Evolutionary conservation across 2,329 filamentous ascomycete genomes (phyloP), one percentile per base, ranked within the genome.

Genomic region (Madurella mycetomatis): DNA sequence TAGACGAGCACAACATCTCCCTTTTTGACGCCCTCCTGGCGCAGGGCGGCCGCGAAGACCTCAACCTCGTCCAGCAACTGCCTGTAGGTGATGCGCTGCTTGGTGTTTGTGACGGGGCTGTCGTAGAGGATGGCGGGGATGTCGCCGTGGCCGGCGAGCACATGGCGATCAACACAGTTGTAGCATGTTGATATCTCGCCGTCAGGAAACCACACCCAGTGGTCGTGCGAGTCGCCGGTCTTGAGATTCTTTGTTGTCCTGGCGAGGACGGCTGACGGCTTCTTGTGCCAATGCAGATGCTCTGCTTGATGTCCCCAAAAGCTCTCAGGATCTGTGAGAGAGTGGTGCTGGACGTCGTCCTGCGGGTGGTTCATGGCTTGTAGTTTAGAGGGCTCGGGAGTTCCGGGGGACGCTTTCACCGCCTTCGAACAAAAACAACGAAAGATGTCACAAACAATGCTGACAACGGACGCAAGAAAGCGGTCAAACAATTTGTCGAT

Each of bases 1-100:
- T 96, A 97, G 30, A 96, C 82, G 59, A 96, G 79, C 5, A 96
- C 90, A 1, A 94, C 87, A 73, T 96, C 89, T 1, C 92, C 91
- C 70, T 82, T 90, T 61, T 78, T 78, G 5, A 96, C 87, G 0
- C 91, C 91, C 64, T 92, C 85, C 68, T 94, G 88, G 52, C 86
- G 76, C 64, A 97, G 71, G 1, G 91, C 90, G 0, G 88, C 91
- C 0, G 92, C 91, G 48, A 95, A 80, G 5, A 84, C 81, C 69
- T 92, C 86, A 1, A 96, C 89, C 67, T 96, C 89, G 9, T 84
- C 76, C 25, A 94, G 80, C 44, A 97, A 73, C 70, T 88, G 76
- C 4, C 73, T 72, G 67, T 97, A 97, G 1, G 86, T 92, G 63
- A 86, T 83, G 51, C 78, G 83, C 70, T 86, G 79, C 69, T 91